These are phyloP conservation scores for Dryadomyces quercus-mongolicae DNA, from an alignment of 2,329 filamentous ascomycete species.

Conservation along the genomic window DNA sequence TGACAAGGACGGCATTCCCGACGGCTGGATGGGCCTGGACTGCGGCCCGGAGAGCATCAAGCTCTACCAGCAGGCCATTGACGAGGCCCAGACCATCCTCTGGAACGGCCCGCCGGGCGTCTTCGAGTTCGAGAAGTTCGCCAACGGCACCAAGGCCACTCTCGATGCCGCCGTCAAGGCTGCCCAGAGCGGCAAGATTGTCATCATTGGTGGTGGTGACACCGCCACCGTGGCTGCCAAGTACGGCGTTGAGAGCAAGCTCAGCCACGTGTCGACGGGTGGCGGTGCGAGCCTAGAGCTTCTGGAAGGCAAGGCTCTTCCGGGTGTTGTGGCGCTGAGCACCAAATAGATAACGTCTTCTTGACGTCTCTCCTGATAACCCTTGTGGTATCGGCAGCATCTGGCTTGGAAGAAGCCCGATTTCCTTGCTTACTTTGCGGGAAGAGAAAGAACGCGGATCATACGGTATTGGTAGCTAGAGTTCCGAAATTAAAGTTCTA, in stretches of 20 bases:
- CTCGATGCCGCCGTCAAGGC: conserved; percentile 80
- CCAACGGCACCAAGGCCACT: conserved; percentile 80
- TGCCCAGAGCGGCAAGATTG: conserved; percentile 68
- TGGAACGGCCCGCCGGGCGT: conserved; percentile 98
- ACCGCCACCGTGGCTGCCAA: conserved; percentile 96
- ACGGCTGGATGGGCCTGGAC: conserved; percentile 97
- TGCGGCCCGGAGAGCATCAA: conserved; percentile 80
- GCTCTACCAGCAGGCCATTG: conserved; percentile 79
- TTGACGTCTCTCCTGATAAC: too few relatives aligned
- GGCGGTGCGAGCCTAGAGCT: conserved; percentile 92
- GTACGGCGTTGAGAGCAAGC: conserved; percentile 90
- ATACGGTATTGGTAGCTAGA: too few relatives aligned
- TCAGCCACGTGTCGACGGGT: conserved; percentile 96
- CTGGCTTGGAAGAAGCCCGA: too few relatives aligned
- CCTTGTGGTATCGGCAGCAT: too few relatives aligned
- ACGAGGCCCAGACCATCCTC: conserved; percentile 85
- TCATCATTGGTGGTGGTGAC: conserved; percentile 97
- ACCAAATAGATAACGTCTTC: conserved; percentile 37
- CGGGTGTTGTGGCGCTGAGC: conserved; percentile 85
- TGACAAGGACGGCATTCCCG: conserved; percentile 80
- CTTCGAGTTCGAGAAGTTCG: conserved; percentile 94
- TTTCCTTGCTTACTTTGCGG: too few relatives aligned
- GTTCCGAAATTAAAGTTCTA: too few relatives aligned
- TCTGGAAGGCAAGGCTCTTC: conserved; percentile 94
- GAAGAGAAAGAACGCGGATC: too few relatives aligned